Evolutionary conservation across 2,329 filamentous ascomycete genomes (phyloP).

Genomic region (Ilyonectria destructans): DNA sequence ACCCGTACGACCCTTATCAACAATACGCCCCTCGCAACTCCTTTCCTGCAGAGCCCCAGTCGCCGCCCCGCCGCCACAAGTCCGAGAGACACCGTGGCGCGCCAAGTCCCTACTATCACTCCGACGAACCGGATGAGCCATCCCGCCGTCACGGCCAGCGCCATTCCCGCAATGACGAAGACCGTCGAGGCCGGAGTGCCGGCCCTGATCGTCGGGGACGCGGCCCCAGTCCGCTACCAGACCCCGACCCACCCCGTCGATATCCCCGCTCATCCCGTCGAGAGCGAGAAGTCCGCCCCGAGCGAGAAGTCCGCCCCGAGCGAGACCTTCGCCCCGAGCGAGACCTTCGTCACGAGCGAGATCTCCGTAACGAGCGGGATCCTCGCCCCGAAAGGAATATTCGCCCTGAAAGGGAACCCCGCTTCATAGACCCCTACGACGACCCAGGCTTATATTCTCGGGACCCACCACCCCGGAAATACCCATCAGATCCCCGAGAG

Average conservation of each 20-base stretch:
- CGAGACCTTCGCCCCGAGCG: constrained; percentile 21
- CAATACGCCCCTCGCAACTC: constrained; percentile 34
- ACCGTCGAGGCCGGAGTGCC: constrained; percentile 44
- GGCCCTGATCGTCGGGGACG: constrained; percentile 38
- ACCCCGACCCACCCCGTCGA: constrained; percentile 41
- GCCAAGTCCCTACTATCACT: constrained; percentile 38
- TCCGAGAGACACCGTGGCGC: constrained; percentile 42
- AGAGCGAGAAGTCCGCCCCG: constrained; percentile 28
- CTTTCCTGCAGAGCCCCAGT: constrained; percentile 17
- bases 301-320: too few species aligned
- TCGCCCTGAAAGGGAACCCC: constrained; percentile 29
- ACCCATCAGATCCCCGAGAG: constrained; percentile 23
- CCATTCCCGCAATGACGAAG: constrained; percentile 33
- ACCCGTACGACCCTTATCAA: constrained; percentile 43
- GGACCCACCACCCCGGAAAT: constrained; percentile 16
- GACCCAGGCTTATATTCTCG: constrained; percentile 13
- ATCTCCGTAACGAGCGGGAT: constrained; percentile 31
- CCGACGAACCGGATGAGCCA: constrained; percentile 34
- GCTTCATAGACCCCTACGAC: constrained; percentile 25
- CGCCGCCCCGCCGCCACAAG: constrained; percentile 41
- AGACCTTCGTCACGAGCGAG: constrained; percentile 32
- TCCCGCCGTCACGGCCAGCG: constrained; percentile 29
- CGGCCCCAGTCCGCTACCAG: constrained; percentile 38
- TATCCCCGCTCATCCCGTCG: constrained; percentile 38
- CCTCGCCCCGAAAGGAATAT: constrained; percentile 28